Evolutionary conservation across 345 rosid species (phyloP), one percentile per base, ranked within the genome.

Genomic region (Bruguiera gymnorhiza): DNA sequence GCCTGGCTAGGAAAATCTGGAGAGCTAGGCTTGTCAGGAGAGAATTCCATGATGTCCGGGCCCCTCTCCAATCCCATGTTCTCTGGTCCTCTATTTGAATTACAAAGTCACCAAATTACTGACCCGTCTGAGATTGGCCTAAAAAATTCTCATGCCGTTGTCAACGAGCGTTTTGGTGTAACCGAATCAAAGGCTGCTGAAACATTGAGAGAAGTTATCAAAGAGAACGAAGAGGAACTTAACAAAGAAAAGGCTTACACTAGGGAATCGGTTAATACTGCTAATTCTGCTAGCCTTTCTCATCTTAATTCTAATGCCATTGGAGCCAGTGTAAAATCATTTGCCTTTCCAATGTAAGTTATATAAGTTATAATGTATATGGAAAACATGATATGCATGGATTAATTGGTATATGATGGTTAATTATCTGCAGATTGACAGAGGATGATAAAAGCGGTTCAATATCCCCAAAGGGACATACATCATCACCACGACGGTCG

Each of bases 271-370:
- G 26, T 16, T 20, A 63, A 46, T 63, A 48, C 76, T 1, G 16
- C 43, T 51, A 75, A 46, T 66, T 53, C 76, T 1, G 16, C 43
- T 46, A 77, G 79, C 24, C 43, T 67, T 24, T 43, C 50, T 43
- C 73, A 83, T 69, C 86, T 74, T 63, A 76, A 69, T 27, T 86
- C 97, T 0, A 84, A 77, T 23, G 81, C 65, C 3, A 76, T 73
- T 36, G 82, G 82, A 46, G 68, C 82, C 13, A 86, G 96, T 60
- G 69, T 79, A 75, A 86, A 74, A 77, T 89, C 97, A 19, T 93
- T 93, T 18, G 96, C 92, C 62, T 91, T 93, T 75, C 96, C 94
- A 56, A 76, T 85, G 98, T 93, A 86, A 86, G 84, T 54, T 36
- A n/a, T 30, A 10, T 56, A 3, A 20, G 4, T 34, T 52, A 52